Conservation (phyloP, 2,329 filamentous ascomycete species). For the Akanthomyces dipterigenus region DNA sequence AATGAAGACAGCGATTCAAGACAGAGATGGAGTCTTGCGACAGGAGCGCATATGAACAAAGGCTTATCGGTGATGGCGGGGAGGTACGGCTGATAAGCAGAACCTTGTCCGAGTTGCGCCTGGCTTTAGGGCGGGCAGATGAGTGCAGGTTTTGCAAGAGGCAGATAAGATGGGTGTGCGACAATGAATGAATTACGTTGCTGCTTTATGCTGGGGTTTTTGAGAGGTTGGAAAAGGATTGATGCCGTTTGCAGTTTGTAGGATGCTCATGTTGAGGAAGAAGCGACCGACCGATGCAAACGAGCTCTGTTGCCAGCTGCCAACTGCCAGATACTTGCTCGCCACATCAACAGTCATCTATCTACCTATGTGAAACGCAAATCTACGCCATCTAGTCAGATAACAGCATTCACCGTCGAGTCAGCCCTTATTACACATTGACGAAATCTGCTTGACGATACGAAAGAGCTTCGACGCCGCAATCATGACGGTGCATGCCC, state of each 20-base stretch:
- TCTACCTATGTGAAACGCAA: not conserved
- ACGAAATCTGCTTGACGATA: not conserved
- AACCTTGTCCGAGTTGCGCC: slow-evolving; percentile 2
- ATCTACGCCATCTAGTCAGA: not conserved
- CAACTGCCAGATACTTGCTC: not conserved
- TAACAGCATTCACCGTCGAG: not conserved
- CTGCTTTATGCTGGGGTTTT: no score
- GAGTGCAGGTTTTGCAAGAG: not conserved
- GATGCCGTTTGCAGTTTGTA: not conserved
- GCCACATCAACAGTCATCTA: not conserved
- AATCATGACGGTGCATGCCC: not conserved
- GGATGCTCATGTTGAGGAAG: not conserved
- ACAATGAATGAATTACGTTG: not conserved
- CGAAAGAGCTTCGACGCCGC: not conserved
- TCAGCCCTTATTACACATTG: not conserved
- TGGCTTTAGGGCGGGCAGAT: not conserved
- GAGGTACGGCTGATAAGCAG: slow-evolving; percentile 8
- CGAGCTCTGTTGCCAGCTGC: not conserved
- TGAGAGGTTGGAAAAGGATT: not conserved
- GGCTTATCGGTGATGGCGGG: slow-evolving; percentile 11
- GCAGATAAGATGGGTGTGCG: no score
- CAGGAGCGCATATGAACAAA: not conserved
- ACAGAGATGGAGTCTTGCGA: not conserved
- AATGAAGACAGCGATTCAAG: not conserved
- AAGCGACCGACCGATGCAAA: not conserved